Conservation (phyloP, 805 yeast species). For the Brettanomyces custersianus region DNA sequence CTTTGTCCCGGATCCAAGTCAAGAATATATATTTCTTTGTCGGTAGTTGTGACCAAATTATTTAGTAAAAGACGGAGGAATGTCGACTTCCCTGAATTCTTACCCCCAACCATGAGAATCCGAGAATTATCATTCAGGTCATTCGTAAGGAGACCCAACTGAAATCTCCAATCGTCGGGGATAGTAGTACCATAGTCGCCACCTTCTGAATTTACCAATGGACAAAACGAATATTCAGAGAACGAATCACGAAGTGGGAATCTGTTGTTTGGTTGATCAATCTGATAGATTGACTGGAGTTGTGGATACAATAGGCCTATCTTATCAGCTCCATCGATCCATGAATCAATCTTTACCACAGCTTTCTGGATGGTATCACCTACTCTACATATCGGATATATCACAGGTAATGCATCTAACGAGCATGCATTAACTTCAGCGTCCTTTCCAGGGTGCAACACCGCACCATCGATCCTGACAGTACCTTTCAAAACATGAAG, state of each 20-base stretch:
- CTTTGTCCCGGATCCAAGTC: conserved; percentile 91
- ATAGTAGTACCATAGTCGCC: conserved; percentile 22
- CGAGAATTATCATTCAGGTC: conserved; percentile 8
- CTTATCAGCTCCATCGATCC: conserved; percentile 35
- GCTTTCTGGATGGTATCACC: conserved; percentile 31
- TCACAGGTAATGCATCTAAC: conserved; percentile 31
- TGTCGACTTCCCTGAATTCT: conserved; percentile 80
- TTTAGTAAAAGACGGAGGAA: conserved; percentile 48
- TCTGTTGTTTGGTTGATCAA: background rate
- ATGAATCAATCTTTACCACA: conserved; percentile 29
- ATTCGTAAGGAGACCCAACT: conserved; percentile 9
- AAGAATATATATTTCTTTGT: conserved; percentile 34
- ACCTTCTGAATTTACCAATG: conserved; percentile 17
- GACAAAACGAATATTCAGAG: conserved; percentile 28
- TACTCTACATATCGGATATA: conserved; percentile 32
- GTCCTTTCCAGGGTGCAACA: conserved; percentile 20
- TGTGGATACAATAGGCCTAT: conserved; percentile 36
- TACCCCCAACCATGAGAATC: conserved; percentile 49
- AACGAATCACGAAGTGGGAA: background rate
- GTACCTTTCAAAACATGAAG: conserved; percentile 40
- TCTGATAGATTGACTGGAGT: conserved; percentile 31
- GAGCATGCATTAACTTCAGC: conserved; percentile 26
- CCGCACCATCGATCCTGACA: conserved; percentile 31
- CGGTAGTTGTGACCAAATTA: conserved; percentile 25
- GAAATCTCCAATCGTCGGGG: conserved; percentile 18